A percentile compares a stretch with the other conserved stretches of the same genome.
phyloP scores from a whole-genome alignment of 140 eudicot species.

The Anethum foeniculum region DNA sequence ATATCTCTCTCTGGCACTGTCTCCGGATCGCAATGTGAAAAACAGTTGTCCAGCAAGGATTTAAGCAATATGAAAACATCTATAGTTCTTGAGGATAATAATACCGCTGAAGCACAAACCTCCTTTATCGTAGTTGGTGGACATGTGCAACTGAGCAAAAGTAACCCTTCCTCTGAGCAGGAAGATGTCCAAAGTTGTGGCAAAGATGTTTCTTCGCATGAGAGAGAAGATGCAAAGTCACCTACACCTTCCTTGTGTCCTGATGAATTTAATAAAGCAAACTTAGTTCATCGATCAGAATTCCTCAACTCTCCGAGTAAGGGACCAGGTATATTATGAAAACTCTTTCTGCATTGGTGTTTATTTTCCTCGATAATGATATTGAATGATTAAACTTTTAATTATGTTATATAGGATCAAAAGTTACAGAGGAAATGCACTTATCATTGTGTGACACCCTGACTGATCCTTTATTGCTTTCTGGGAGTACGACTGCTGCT shows the following conservation, averaged over 20 bases:
- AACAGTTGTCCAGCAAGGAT: slow-evolving; percentile 16
- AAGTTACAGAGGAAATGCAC: slow-evolving; percentile 24
- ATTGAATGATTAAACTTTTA: background rate
- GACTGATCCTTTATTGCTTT: slow-evolving; percentile 13
- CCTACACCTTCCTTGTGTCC: slow-evolving; percentile 19
- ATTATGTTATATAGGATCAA: slow-evolving; percentile 24
- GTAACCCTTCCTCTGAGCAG: slow-evolving; percentile 3
- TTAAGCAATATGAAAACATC: background rate
- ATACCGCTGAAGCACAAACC: slow-evolving; percentile 14
- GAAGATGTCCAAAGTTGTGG: slow-evolving; percentile 6
- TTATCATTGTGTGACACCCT: slow-evolving; percentile 16
- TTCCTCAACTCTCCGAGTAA: slow-evolving; percentile 14
- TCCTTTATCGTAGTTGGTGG: slow-evolving; percentile 8
- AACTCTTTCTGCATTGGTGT: background rate
- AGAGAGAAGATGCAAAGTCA: slow-evolving; percentile 15
- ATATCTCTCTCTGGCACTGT: slow-evolving; percentile 13
- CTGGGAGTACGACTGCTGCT: slow-evolving; percentile 20
- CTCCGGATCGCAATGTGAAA: slow-evolving; percentile 27
- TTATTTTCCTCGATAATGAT: background rate
- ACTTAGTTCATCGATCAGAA: slow-evolving; percentile 25
- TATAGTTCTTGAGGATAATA: slow-evolving; percentile 7
- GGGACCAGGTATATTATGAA: slow-evolving; percentile 30
- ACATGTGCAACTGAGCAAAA: slow-evolving; percentile 7
- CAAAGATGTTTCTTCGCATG: slow-evolving; percentile 20
- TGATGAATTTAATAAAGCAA: slow-evolving; percentile 26